Evolutionary conservation across 768 basidiomycete species (phyloP), one percentile per base, ranked within the genome.

Genomic region (Boletus reticuloceps): DNA sequence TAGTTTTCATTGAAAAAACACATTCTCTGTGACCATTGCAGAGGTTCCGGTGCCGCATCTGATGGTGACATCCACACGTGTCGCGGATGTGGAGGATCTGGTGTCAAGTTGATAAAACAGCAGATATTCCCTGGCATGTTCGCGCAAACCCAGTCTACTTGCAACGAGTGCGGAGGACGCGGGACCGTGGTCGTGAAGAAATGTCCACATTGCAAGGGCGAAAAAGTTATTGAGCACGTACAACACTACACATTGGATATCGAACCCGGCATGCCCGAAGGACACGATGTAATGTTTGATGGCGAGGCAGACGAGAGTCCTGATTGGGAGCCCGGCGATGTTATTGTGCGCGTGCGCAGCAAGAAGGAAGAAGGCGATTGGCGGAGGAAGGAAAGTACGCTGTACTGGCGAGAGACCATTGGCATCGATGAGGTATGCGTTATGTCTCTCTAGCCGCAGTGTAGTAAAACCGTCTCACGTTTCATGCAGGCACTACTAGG

Each of bases 41-140:
- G 94, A 66, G 97, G 97, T 22, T 85, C 92, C 0, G 97, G 97
- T 22, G 97, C 97, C 1, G 89, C 93, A 2, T 90, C 92, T 0
- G 91, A 93, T 55, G 72, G 81, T 8, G 91, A 97, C 66, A 90
- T 97, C 46, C 90, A 93, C 64, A 80, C 82, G n/a, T 99, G 97
- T 68, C 69, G 82, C 4, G 81, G 82, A 12, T 99, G 97, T 67
- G 80, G 83, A 50, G 97, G 97, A 19, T 77, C 84, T 47, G 97
- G 97, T 37, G 80, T 96, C 50, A 88, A 90, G 66, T 70, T 97
- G 22, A 82, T 86, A 46, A 86, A 91, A 52, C 94, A 97, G 67
- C 97, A 75, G 75, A 91, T 99, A 57, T 95, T 96, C 79, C 94
- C 95, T 3, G 95, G 94, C 25, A 97, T 97, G 95, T 91, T 88